phyloP scores from a whole-genome alignment of 2,329 filamentous ascomycete species.

The Alternaria ventricosa region DNA sequence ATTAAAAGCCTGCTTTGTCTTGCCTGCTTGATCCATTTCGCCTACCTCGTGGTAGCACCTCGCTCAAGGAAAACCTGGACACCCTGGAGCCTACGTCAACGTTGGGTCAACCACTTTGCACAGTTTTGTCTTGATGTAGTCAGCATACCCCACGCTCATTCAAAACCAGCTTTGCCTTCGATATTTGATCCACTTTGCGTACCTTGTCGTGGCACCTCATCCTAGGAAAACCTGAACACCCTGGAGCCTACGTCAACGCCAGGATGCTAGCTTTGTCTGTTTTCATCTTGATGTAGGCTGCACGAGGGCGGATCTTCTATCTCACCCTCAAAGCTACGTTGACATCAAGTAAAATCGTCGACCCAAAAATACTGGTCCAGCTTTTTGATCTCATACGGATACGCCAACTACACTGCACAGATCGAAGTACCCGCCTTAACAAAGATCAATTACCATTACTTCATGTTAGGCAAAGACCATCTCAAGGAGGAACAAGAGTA shows the following conservation, averaged over 20 bases:
- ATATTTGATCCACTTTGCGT: neutral
- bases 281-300: neutral
- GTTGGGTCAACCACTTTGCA: no score
- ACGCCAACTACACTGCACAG: neutral
- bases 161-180: neutral
- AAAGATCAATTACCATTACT: neutral
- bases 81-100: no score
- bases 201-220: neutral
- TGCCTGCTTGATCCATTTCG: no score
- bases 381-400: neutral
- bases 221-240: neutral
- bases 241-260: neutral
- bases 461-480: neutral
- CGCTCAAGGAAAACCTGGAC: no score
- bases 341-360: neutral
- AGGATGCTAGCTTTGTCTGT: neutral
- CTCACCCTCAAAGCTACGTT: neutral
- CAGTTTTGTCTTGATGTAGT: neutral
- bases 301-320: neutral
- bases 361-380: neutral
- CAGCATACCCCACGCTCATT: neutral
- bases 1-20: no score
- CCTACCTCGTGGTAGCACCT: no score
- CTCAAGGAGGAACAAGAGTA: neutral
- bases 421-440: neutral